These are phyloP conservation scores for Boletus sp. DNA, from an alignment of 768 basidiomycete species.

Conservation along the genomic window DNA sequence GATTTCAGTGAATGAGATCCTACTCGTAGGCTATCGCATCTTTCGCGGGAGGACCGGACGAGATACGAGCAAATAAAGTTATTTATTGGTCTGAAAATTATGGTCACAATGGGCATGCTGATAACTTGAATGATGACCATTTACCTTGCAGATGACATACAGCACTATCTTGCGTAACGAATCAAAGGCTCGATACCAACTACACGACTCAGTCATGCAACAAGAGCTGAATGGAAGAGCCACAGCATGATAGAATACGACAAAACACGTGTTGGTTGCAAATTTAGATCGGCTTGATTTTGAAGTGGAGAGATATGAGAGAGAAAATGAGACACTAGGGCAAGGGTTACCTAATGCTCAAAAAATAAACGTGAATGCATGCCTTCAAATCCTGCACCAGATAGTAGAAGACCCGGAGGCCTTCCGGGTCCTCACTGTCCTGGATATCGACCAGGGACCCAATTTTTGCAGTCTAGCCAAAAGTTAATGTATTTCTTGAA, in stretches of 20 bases:
- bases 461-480: slow-evolving; percentile 91
- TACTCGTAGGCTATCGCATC: slow-evolving; percentile 2
- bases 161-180: slow-evolving; percentile 27
- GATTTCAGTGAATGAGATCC: background rate
- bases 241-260: background rate
- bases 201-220: slow-evolving; percentile 10
- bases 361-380: slow-evolving; percentile 16
- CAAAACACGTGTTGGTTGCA: background rate
- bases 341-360: background rate
- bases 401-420: slow-evolving; percentile 97
- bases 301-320: slow-evolving; percentile 98
- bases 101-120: background rate
- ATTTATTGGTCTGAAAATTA: slow-evolving; percentile 12
- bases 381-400: slow-evolving; percentile 97
- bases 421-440: slow-evolving; percentile 96
- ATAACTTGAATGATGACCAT: background rate
- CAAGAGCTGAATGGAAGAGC: background rate
- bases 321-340: slow-evolving; percentile 94
- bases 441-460: slow-evolving; percentile 96
- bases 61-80: slow-evolving; percentile 6
- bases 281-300: slow-evolving; percentile 94
- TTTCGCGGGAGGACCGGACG: background rate
- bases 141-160: slow-evolving; percentile 22
- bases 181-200: slow-evolving; percentile 4
- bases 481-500: background rate